These are phyloP conservation scores for Irpex rosettiformis DNA, from an alignment of 1,284 basidiomycete genomes.

Conservation along the genomic window DNA sequence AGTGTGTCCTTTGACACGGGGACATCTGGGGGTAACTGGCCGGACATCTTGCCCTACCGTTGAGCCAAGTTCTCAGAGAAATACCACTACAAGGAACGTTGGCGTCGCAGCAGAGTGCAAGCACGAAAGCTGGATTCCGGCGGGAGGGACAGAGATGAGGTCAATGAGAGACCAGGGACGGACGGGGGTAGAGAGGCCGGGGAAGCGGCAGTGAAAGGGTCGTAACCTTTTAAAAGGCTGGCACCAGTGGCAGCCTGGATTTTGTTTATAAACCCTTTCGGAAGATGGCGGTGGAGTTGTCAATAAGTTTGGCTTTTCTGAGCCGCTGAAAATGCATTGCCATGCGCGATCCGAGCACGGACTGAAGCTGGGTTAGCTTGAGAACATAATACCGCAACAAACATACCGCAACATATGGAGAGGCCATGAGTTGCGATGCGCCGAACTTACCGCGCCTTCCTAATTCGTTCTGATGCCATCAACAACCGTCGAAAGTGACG, in stretches of 20 bases:
- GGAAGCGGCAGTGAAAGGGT: not conserved
- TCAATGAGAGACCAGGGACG: not conserved
- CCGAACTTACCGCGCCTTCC: not conserved
- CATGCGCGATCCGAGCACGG: not conserved
- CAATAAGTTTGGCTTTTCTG: no score
- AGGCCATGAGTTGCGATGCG: no score
- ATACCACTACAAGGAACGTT: not conserved
- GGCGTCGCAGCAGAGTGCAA: not conserved
- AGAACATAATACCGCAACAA: no score
- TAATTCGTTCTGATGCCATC: not conserved
- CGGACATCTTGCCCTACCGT: not conserved
- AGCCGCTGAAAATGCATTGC: not conserved
- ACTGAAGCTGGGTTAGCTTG: not conserved
- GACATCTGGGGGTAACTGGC: not conserved
- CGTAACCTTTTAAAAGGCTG: not conserved
- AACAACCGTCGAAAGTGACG: not conserved
- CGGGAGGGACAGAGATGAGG: not conserved
- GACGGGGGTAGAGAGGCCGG: not conserved
- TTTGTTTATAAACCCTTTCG: no score
- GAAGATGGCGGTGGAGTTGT: not conserved
- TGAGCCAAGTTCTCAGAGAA: not conserved
- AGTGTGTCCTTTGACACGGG: not conserved
- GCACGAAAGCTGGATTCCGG: not conserved
- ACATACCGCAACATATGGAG: no score
- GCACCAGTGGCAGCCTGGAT: no score